These are phyloP conservation scores for Ophiocordyceps camponoti-rufipedis DNA, from an alignment of 2,329 filamentous ascomycete genomes.

Conservation along the genomic window DNA sequence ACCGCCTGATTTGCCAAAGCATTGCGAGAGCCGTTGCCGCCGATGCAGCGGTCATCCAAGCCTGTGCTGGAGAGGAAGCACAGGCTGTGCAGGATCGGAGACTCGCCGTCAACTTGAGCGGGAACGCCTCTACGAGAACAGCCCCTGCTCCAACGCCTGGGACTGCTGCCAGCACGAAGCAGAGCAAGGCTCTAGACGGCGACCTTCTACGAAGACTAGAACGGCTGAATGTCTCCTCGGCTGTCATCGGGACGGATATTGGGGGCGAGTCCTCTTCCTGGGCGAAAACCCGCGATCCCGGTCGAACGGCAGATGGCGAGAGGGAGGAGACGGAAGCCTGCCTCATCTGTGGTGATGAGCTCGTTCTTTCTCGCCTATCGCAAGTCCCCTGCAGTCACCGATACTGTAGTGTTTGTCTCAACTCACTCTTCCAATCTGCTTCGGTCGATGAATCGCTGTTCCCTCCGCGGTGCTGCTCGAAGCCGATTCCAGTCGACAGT, in stretches of 20 bases:
- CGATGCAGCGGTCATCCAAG: neutral
- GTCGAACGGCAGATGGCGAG: neutral
- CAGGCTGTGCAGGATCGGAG: neutral
- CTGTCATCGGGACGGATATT: too few species aligned
- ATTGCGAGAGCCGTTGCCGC: neutral
- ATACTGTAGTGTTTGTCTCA: conserved; percentile 33
- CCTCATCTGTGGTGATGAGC: neutral
- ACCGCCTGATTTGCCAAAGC: neutral
- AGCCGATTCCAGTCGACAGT: conserved; percentile 18
- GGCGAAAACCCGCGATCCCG: neutral
- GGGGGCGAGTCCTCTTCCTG: neutral
- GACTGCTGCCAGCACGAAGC: too few species aligned
- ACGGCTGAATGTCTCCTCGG: too few species aligned
- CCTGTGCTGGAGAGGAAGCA: neutral
- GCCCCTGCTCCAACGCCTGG: too few species aligned
- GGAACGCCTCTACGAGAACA: too few species aligned
- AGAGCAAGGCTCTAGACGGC: too few species aligned
- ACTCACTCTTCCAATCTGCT: conserved; percentile 21
- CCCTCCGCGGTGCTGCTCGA: conserved; percentile 33
- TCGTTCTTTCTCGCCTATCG: neutral
- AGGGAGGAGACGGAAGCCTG: neutral
- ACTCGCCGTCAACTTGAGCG: too few species aligned
- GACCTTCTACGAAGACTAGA: too few species aligned
- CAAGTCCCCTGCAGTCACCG: conserved; percentile 15
- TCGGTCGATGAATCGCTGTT: conserved; percentile 32